Conservation (phyloP, 1,284 basidiomycete species). For the Boletellus deceptivus region DNA sequence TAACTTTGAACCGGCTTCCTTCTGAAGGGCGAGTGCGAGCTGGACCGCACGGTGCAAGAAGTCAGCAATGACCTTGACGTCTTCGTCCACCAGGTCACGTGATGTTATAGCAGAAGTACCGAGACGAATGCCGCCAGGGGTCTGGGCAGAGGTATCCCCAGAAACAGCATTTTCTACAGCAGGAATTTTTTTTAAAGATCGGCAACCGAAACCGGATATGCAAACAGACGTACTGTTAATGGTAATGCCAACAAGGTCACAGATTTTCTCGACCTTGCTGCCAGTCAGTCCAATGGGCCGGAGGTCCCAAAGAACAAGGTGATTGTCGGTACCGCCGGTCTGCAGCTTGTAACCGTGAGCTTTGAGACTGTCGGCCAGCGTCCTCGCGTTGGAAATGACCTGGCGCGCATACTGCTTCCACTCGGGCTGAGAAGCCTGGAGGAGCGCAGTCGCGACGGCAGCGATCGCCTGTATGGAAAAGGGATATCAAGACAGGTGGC, state of each 20-base stretch:
- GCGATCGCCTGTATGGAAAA: constrained; percentile 76
- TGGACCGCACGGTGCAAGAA: constrained; percentile 94
- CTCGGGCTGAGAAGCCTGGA: constrained; percentile 87
- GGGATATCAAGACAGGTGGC: neutral
- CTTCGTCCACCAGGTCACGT: constrained; percentile 87
- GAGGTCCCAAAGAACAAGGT: constrained; percentile 97
- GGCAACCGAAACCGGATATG: neutral
- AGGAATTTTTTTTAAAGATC: neutral
- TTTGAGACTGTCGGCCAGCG: constrained; percentile 72
- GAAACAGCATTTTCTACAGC: constrained; percentile 94
- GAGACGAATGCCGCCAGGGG: constrained; percentile 96
- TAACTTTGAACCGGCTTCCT: constrained; percentile 92
- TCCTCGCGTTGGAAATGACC: constrained; percentile 85
- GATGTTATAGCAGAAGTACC: constrained; percentile 95
- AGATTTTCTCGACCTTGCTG: constrained; percentile 98
- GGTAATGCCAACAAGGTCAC: constrained; percentile 94
- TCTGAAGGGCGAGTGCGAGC: constrained; percentile 83
- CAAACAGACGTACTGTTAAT: constrained; percentile 73
- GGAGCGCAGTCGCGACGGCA: constrained; percentile 92
- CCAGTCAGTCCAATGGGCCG: constrained; percentile 94
- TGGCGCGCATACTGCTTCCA: constrained; percentile 95
- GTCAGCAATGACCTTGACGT: constrained; percentile 84
- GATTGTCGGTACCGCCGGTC: constrained; percentile 96
- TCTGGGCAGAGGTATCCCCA: constrained; percentile 92
- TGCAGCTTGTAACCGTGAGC: constrained; percentile 92